Base-by-base conservation (phyloP, 768 basidiomycete genomes). In the Amanita rimosa region DNA sequence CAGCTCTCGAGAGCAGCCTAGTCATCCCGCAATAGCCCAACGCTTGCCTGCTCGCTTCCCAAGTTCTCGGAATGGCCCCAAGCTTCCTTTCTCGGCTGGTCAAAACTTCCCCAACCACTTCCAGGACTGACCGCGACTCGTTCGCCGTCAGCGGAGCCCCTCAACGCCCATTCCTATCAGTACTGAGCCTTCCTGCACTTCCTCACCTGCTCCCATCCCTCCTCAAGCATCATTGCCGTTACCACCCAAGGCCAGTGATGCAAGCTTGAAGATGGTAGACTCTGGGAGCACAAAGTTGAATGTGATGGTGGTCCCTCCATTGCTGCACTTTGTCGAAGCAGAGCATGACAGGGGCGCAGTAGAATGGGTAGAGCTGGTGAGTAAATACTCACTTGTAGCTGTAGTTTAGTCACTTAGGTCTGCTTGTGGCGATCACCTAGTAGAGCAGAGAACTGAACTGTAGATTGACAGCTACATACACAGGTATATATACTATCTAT, bases 31-130 rank as follows among this genome's bases (percentile, higher is more conserved):
- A n/a, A n/a, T n/a, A 27, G 27, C 27, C 27, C 27, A 11, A 29
- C 29, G 29, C 29, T n/a, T n/a, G n/a, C n/a, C 29, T 21, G 13
- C 7, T 34, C 11, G 10, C 11, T 22, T 4, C 14, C 19, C 14
- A 5, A 5, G 22, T 3, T 17, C 14, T 10, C n/a, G 35, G 16
- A 9, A 48, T 49, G 48, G 40, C 48, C 6, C 48, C 48, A 17
- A 43, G 40, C 33, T 49, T 49, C 48, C 40, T 49, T 49, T 42
- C 48, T 14, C 14, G 48, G 48, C 48, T 49, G 14, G 48, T 49
- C 31, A 49, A 49, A 14, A 26, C 17, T 49, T 40, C 48, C 3
- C 38, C 48, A 24, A 26, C 17, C 19, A 26, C 27, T 13, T 10
- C 26, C 33, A 39, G 17, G 3, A 40, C 40, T 0, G 48, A 49